Evolutionary conservation across 345 rosid species (phyloP), one percentile per base, ranked within the genome.

Genomic region (Kandelia obovata): DNA sequence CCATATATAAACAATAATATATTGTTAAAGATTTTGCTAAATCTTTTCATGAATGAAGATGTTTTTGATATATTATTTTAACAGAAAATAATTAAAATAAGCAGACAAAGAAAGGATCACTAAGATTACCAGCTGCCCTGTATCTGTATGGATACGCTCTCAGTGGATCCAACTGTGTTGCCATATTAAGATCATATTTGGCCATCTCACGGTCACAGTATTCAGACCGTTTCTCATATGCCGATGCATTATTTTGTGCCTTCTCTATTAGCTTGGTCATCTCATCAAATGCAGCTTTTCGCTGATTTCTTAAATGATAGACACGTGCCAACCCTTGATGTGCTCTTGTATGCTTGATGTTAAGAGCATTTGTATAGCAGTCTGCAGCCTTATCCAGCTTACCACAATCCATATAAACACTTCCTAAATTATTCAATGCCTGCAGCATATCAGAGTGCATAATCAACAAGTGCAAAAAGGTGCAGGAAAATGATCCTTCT

Each of bases 61-160:
- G 21, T 21, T 28, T 28, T 2, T 28, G 30, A 28, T 28, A 28
- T 28, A 28, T 28, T 28, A 28, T 28, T 28, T 28, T 28, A 28
- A 28, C 30, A 28, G 30, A 28, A 61, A 56, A 56, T 23, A 25
- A 56, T 25, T 56, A 25, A 25, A 21, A 56, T 21, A 10, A 25
- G 31, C 28, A 56, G 59, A 25, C 28, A 25, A 31, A 19, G 49
- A 9, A 43, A 4, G 32, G 63, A 7, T 60, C 25, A 20, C 25
- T 28, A 31, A n/a, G 68, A 66, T 78, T 87, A 95, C 97, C 97
- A 46, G 99, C 99, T 61, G 99, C 99, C 73, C 93, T 79, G 72
- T 85, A 95, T 87, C 96, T 85, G 83, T 95, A 95, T 0, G 97
- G 99, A 66, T 95, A 95, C n/a, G 97, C 87, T 83, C 99, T 84